These are phyloP conservation scores for Myrica gale DNA, from an alignment of 306 rosid species.

Conservation along the genomic window DNA sequence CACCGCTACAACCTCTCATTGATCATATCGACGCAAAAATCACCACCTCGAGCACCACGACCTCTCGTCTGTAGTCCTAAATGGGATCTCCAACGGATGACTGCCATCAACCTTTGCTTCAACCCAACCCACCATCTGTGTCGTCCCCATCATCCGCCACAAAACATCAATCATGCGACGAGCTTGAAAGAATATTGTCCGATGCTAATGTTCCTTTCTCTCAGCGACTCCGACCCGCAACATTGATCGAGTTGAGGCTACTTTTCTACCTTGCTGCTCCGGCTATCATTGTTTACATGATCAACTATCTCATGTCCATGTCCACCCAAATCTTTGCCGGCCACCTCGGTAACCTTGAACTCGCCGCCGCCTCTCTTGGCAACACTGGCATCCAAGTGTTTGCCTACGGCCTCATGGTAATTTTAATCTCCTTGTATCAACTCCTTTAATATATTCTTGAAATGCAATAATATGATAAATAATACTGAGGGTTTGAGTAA, in stretches of 20 bases:
- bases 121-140: background rate
- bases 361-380: slow-evolving; percentile 72
- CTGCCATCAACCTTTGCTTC: slow-evolving; percentile 9
- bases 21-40: background rate
- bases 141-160: slow-evolving; percentile 21
- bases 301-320: slow-evolving; percentile 69
- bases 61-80: background rate
- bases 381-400: slow-evolving; percentile 67
- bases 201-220: slow-evolving; percentile 29
- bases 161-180: slow-evolving; percentile 16
- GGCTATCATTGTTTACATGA: slow-evolving; percentile 45
- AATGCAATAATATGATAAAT: too few relatives aligned
- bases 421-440: too few relatives aligned
- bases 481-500: too few relatives aligned
- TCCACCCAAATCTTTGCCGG: slow-evolving; percentile 66
- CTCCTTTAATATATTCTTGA: too few relatives aligned
- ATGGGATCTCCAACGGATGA: slow-evolving; percentile 26
- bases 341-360: slow-evolving; percentile 72
- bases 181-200: slow-evolving; percentile 49
- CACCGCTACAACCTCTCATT: background rate
- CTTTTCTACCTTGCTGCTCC: slow-evolving; percentile 61
- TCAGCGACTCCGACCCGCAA: slow-evolving; percentile 42
- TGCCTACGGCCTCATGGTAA: slow-evolving; percentile 71
- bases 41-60: background rate
- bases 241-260: slow-evolving; percentile 51